A percentile compares a stretch with the other conserved stretches of the same genome.
Conservation (phyloP, 2,329 filamentous ascomycete genomes). For the Beauveria scarabaeidicola region DNA sequence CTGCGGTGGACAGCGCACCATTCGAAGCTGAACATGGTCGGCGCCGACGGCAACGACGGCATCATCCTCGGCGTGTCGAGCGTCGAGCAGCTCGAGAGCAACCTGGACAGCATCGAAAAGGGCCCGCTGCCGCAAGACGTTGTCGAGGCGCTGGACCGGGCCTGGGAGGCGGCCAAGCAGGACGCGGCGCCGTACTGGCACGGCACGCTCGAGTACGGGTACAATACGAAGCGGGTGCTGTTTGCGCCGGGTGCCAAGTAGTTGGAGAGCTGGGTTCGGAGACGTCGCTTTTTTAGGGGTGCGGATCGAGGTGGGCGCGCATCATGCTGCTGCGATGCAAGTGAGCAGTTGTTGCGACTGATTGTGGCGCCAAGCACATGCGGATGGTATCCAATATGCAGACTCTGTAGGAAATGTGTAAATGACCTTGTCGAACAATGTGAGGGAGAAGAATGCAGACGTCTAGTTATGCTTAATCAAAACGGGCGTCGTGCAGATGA, state of each 20-base stretch:
- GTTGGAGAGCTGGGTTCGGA: background rate
- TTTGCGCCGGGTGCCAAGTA: conserved; percentile 41
- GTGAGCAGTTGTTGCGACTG: background rate
- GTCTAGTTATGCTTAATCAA: background rate
- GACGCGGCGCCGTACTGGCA: conserved; percentile 48
- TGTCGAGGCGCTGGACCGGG: conserved; percentile 64
- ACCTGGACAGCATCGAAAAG: conserved; percentile 52
- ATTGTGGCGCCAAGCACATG: background rate
- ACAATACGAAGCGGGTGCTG: conserved; percentile 53
- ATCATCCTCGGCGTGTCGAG: conserved; percentile 53
- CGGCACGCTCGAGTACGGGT: conserved; percentile 56
- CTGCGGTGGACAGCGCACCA: conserved; percentile 69
- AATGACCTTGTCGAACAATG: background rate
- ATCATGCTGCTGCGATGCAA: too few relatives aligned
- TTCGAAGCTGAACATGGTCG: conserved; percentile 45
- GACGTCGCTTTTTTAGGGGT: background rate
- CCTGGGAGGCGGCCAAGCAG: conserved; percentile 63
- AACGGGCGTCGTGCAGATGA: conserved; percentile 2
- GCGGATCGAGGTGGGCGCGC: background rate
- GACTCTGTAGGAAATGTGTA: background rate
- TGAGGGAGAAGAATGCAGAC: background rate
- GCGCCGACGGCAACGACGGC: conserved; percentile 49
- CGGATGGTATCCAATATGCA: too few relatives aligned
- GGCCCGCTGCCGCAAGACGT: conserved; percentile 71
- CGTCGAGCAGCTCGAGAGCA: conserved; percentile 47